These are phyloP conservation scores for Spergularia bocconei DNA, from an alignment of 148 eudicot genomes.

Conservation along the genomic window DNA sequence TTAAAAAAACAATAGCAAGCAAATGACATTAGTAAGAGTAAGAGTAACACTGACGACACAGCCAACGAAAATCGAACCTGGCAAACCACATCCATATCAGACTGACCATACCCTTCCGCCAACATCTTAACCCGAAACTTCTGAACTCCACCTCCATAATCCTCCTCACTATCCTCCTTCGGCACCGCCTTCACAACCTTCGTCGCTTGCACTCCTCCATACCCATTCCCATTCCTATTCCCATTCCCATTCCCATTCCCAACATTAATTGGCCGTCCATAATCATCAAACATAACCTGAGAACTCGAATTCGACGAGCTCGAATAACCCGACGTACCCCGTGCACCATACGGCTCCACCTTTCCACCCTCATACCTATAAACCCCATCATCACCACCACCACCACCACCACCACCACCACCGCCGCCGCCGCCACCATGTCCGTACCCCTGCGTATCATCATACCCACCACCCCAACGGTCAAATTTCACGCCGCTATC, in stretches of 20 bases:
- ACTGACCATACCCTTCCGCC: conserved; percentile 64
- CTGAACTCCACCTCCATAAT: conserved; percentile 53
- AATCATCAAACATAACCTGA: conserved; percentile 68
- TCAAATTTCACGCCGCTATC: conserved; percentile 17
- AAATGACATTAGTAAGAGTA: too few species aligned
- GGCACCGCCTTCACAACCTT: conserved; percentile 61
- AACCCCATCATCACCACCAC: conserved; percentile 49
- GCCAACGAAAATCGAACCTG: conserved; percentile 46
- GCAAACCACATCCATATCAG: conserved; percentile 79
- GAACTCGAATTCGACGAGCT: conserved; percentile 28
- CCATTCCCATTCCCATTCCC: conserved; percentile 30
- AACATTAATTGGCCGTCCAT: conserved; percentile 63
- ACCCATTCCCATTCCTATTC: conserved; percentile 13
- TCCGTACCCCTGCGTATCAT: conserved; percentile 18
- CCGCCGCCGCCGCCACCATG: conserved; percentile 43
- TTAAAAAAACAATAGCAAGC: too few species aligned
- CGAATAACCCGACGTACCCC: conserved; percentile 39
- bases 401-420: conserved; percentile 46
- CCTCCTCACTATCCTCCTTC: conserved; percentile 44
- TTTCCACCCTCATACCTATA: conserved; percentile 58
- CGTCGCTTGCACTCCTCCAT: conserved; percentile 20
- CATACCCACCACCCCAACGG: conserved; percentile 26
- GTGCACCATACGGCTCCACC: conserved; percentile 60
- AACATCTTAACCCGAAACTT: conserved; percentile 72
- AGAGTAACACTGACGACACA: too few species aligned